Conservation (phyloP, 148 eudicot genomes). For the Vaccinium myrtillus region DNA sequence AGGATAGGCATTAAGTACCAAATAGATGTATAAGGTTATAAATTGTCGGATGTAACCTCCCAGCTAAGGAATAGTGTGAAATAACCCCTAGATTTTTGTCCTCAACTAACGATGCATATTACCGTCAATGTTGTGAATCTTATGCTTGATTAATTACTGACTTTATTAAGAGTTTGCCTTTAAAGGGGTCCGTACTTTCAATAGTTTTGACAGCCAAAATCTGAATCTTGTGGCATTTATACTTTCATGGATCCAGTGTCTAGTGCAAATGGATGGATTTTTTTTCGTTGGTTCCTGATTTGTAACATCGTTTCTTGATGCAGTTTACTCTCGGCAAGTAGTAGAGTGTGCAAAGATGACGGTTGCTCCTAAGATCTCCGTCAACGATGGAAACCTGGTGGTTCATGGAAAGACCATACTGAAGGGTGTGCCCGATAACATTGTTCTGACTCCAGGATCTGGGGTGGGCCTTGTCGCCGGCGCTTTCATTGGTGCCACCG, state of each 20-base stretch:
- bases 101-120: background rate
- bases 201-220: background rate
- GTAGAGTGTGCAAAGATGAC: slow-evolving; percentile 51
- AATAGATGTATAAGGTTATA: background rate
- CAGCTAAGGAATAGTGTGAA: background rate
- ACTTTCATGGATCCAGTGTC: background rate
- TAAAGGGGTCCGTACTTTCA: background rate
- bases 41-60: background rate
- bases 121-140: background rate
- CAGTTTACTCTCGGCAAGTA: slow-evolving; percentile 25
- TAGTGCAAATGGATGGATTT: background rate
- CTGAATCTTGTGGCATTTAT: background rate
- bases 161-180: background rate
- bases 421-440: slow-evolving; percentile 75
- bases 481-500: slow-evolving; percentile 74
- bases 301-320: slow-evolving; percentile 3
- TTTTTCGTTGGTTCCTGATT: background rate
- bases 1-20: slow-evolving; percentile 10
- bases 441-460: slow-evolving; percentile 63
- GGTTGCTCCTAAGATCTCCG: slow-evolving; percentile 58
- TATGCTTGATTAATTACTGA: background rate
- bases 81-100: background rate
- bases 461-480: slow-evolving; percentile 60
- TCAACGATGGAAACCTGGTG: slow-evolving; percentile 70
- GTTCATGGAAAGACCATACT: slow-evolving; percentile 79